These are phyloP conservation scores for Cytospora leucostoma DNA, from an alignment of 2,329 filamentous ascomycete genomes.

Conservation along the genomic window DNA sequence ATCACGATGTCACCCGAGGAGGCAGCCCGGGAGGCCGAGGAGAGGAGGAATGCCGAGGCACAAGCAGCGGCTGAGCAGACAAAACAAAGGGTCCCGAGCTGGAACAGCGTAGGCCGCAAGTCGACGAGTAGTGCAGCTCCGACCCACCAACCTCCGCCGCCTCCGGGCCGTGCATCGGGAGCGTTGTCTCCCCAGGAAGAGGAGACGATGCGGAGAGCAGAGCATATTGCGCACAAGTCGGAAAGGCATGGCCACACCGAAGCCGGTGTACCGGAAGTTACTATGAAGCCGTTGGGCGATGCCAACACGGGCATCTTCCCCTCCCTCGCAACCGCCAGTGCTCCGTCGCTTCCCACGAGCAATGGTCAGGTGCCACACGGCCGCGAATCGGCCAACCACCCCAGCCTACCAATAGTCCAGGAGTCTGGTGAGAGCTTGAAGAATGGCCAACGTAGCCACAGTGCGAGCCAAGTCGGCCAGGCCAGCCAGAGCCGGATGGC, in stretches of 20 bases:
- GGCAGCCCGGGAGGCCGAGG: slow-evolving; percentile 64
- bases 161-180: slow-evolving; percentile 36
- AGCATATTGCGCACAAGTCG: slow-evolving; percentile 41
- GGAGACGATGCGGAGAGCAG: slow-evolving; percentile 45
- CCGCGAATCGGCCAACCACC: slow-evolving; percentile 54
- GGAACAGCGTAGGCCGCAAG: slow-evolving; percentile 39
- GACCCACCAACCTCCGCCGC: slow-evolving; percentile 48
- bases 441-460: slow-evolving; percentile 60
- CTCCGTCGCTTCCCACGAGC: slow-evolving; percentile 22
- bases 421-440: slow-evolving; percentile 80
- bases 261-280: slow-evolving; percentile 62
- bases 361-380: slow-evolving; percentile 31
- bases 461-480: slow-evolving; percentile 36
- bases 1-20: slow-evolving; percentile 91
- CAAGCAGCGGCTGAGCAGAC: slow-evolving; percentile 40
- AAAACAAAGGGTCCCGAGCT: slow-evolving; percentile 41
- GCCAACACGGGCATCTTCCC: slow-evolving; percentile 29
- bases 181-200: slow-evolving; percentile 42
- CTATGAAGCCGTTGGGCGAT: slow-evolving; percentile 45
- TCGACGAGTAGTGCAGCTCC: slow-evolving; percentile 44
- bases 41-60: slow-evolving; percentile 56
- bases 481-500: slow-evolving; percentile 37
- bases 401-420: slow-evolving; percentile 78
- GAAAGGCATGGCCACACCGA: slow-evolving; percentile 40
- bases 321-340: slow-evolving; percentile 27